A percentile compares a stretch with the other conserved stretches of the same genome.
Conservation (phyloP, 495 filamentous ascomycete species). For the Penicillium parvum region DNA sequence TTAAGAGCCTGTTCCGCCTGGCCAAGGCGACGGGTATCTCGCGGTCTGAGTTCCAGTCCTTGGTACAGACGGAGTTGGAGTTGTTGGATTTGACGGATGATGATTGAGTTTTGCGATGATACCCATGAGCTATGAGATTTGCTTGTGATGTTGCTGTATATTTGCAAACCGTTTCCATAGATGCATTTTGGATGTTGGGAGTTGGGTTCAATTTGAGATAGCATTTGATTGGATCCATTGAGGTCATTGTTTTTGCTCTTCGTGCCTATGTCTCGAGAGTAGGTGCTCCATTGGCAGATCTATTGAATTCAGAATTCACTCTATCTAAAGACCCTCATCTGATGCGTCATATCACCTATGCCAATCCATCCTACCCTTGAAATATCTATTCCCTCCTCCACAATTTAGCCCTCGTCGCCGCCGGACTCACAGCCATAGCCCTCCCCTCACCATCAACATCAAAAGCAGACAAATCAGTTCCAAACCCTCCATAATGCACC, state of each 20-base stretch:
- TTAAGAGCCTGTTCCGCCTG: slow-evolving; percentile 84
- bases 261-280: not conserved
- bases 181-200: slow-evolving; percentile 13
- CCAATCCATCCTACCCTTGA: too few species aligned
- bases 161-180: slow-evolving; percentile 5
- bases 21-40: slow-evolving; percentile 77
- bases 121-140: slow-evolving; percentile 19
- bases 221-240: not conserved
- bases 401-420: not conserved
- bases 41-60: slow-evolving; percentile 73
- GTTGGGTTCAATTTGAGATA: slow-evolving; percentile 1
- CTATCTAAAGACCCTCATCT: too few species aligned
- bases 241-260: not conserved
- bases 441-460: not conserved
- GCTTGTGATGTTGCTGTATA: slow-evolving; percentile 10
- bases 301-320: too few species aligned
- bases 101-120: slow-evolving; percentile 37
- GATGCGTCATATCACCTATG: too few species aligned
- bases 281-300: too few species aligned
- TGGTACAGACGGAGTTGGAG: slow-evolving; percentile 78
- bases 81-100: slow-evolving; percentile 71
- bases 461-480: not conserved
- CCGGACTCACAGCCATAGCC: not conserved
- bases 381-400: too few species aligned
- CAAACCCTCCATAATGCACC: not conserved